Base-by-base conservation (phyloP, 495 filamentous ascomycete genomes). In the Hypoxylon trugodes region DNA sequence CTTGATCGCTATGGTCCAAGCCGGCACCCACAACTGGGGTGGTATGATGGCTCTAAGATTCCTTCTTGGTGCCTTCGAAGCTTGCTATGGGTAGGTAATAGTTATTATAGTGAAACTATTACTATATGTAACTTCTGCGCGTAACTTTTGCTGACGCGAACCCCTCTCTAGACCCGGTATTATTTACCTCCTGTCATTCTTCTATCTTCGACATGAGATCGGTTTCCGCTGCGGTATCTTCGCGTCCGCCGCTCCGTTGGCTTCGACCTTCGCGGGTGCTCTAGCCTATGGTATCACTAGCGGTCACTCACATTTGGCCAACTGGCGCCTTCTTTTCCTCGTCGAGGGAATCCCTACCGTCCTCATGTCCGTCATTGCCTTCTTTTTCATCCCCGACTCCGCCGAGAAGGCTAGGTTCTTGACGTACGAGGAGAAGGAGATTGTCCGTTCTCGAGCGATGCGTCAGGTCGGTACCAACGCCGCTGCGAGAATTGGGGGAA, bases 201-300 rank as follows among this genome's bases (percentile, higher is more conserved):
- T 95, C 77, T 95, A 93, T 64, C 82, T 87, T 28, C 81, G 90
- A 30, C 83, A 87, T 30, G 90, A 92, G 68, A 74, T 93, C 7
- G 90, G 90, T 21, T 78, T 93, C 18, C 84, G 90, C 6, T 84
- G 82, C 42, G 90, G 90, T 45, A 70, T 93, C 12, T 91, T 91
- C 68, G 70, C 93, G 6, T 84, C 86, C 4, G 87, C 87, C 8
- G 89, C 89, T 1, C 90, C 90, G 6, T 71, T 93, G 21, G 90
- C 90, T 10, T 92, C 86, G 48, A 87, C 87, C 8, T 95, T 93
- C 66, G 88, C 90, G 0, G 89, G 90, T 10, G 89, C 88, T 8
- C 76, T 94, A 1, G 90, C 90, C 1, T 93, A 90, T 52, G 89
- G 86, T 2, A 93, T 95, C 54, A 91, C 88, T 0, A 87, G 82